Conservation (phyloP, 1,139 yeast genomes). For the Meyerozyma smithsonii region DNA sequence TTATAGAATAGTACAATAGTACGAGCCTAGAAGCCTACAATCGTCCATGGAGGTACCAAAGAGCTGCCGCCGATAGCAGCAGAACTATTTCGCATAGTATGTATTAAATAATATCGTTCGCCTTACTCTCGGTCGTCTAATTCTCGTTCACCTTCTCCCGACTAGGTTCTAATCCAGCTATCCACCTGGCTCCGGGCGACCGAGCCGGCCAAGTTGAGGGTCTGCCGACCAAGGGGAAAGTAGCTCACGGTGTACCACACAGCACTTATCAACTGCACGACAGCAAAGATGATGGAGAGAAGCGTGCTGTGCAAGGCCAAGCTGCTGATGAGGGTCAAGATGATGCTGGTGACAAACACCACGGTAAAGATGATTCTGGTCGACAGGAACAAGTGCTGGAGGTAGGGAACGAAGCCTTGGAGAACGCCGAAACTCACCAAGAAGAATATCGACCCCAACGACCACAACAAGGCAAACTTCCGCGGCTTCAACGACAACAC, state of each 20-base stretch:
- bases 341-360: conserved; percentile 44
- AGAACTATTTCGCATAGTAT: no score
- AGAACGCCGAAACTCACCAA: conserved; percentile 53
- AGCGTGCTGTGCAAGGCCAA: conserved; percentile 44
- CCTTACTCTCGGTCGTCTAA: no score
- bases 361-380: conserved; percentile 51
- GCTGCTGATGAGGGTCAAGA: conserved; percentile 45
- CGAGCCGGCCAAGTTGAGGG: conserved; percentile 47
- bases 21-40: no score
- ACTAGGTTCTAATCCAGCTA: conserved; percentile 47
- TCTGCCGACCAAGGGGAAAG: conserved; percentile 58
- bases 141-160: no score
- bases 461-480: conserved; percentile 59
- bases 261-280: conserved; percentile 47
- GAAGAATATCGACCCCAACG: conserved; percentile 56
- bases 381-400: conserved; percentile 43
- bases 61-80: no score
- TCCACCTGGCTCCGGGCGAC: conserved; percentile 58
- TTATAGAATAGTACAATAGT: no score
- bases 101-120: no score
- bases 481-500: conserved; percentile 51
- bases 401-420: conserved; percentile 49
- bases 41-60: no score
- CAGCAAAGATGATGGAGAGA: conserved; percentile 48
- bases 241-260: conserved; percentile 58